Evolutionary conservation across 2,329 filamentous ascomycete species (phyloP).

Genomic region (Aspergillus ustus): DNA sequence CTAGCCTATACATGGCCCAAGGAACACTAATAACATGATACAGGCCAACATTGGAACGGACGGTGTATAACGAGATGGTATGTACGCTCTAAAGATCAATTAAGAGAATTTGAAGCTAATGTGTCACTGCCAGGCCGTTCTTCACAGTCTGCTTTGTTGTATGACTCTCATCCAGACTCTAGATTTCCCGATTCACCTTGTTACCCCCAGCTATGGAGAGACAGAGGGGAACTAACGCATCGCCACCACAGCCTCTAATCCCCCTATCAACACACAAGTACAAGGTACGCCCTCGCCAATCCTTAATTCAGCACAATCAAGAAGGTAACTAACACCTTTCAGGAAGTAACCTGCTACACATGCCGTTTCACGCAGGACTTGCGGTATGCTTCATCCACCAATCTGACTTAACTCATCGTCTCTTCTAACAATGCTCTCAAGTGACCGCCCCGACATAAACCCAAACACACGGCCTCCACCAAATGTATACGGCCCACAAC

Average conservation of each 20-base stretch:
- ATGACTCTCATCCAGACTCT: slow-evolving; percentile 19
- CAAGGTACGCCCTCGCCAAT: slow-evolving; percentile 30
- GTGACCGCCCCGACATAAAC: slow-evolving; percentile 44
- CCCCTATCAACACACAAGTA: slow-evolving; percentile 46
- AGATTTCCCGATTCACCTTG: background rate
- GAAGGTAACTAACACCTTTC: slow-evolving; percentile 20
- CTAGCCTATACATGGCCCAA: slow-evolving; percentile 1
- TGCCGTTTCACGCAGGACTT: slow-evolving; percentile 45
- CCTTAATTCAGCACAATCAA: background rate
- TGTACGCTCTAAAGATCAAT: slow-evolving; percentile 14
- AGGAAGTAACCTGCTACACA: slow-evolving; percentile 46
- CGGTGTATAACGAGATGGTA: slow-evolving; percentile 51
- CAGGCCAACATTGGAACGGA: slow-evolving; percentile 50
- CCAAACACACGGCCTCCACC: slow-evolving; percentile 41
- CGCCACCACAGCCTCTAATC: slow-evolving; percentile 40
- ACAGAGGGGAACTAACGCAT: slow-evolving; percentile 15
- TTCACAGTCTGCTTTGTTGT: slow-evolving; percentile 53
- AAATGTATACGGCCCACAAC: slow-evolving; percentile 32
- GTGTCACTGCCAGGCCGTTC: slow-evolving; percentile 41
- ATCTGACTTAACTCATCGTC: background rate
- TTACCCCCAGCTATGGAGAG: background rate
- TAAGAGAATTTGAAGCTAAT: background rate
- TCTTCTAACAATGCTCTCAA: slow-evolving; percentile 20
- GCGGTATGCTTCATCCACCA: slow-evolving; percentile 30
- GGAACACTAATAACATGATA: background rate